Conservation (phyloP, 768 basidiomycete species). For the Fomitopsis serialis region DNA sequence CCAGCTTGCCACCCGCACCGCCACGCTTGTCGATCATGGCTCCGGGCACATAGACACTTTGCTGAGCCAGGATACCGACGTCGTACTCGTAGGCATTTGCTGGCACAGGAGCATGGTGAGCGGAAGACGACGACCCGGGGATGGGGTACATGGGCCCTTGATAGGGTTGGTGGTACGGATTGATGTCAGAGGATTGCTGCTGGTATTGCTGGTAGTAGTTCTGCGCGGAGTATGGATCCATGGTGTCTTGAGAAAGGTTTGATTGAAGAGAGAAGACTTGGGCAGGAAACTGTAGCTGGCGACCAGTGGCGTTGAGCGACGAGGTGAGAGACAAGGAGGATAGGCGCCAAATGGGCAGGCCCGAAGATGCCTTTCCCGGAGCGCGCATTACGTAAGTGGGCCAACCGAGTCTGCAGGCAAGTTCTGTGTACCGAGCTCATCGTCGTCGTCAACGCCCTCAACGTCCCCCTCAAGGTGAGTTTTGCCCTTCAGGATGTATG, state of each 20-base stretch:
- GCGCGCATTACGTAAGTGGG: not conserved
- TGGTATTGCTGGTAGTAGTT: slow-evolving; percentile 49
- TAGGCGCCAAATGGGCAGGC: not conserved
- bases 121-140: slow-evolving; percentile 55
- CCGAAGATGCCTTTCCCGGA: not conserved
- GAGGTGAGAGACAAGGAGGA: not conserved
- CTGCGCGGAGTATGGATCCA: slow-evolving; percentile 24
- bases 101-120: slow-evolving; percentile 74
- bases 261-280: not conserved
- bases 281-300: not conserved
- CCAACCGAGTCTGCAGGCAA: not conserved
- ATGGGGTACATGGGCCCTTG: slow-evolving; percentile 68
- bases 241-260: not conserved
- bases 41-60: slow-evolving; percentile 89
- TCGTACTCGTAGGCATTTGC: slow-evolving; percentile 92
- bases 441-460: slow-evolving; percentile 19
- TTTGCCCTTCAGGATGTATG: not conserved
- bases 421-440: slow-evolving; percentile 7
- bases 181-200: slow-evolving; percentile 43
- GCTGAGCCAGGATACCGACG: slow-evolving; percentile 85
- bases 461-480: slow-evolving; percentile 37
- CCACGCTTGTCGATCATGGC: slow-evolving; percentile 87
- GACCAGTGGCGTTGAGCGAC: not conserved
- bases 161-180: slow-evolving; percentile 81
- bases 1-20: slow-evolving; percentile 78